Percentiles rank a stretch among this genome's conserved stretches.
Conservation (phyloP, 2,329 filamentous ascomycete genomes). For the Monosporascus cannonballus region DNA sequence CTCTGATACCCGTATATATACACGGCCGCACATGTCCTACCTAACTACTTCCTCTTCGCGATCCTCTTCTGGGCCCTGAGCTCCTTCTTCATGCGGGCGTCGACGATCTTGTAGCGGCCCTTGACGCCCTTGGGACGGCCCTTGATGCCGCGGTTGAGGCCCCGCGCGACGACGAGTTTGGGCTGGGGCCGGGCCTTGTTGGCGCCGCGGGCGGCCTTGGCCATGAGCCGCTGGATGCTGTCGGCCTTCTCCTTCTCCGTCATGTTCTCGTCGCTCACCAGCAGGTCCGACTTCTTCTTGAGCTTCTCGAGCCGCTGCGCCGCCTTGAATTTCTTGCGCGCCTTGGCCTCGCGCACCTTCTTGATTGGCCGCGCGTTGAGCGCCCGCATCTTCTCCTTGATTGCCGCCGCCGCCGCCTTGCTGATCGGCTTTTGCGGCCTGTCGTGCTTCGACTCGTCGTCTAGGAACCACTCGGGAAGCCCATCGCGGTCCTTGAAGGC, state of each 20-base stretch:
- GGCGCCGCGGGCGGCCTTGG: conserved; percentile 61
- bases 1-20: too few relatives aligned
- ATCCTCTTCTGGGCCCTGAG: conserved; percentile 76
- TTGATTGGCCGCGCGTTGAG: conserved; percentile 97
- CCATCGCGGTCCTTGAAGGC: conserved; percentile 87
- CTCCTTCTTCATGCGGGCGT: conserved; percentile 95
- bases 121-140: conserved; percentile 88
- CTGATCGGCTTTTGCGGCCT: conserved; percentile 83
- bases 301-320: conserved; percentile 88
- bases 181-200: conserved; percentile 81
- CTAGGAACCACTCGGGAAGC: conserved; percentile 94
- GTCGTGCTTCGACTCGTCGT: conserved; percentile 83
- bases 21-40: not conserved
- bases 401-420: conserved; percentile 81
- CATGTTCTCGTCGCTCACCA: conserved; percentile 84
- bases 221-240: conserved; percentile 75
- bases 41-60: conserved; percentile 61
- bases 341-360: conserved; percentile 95
- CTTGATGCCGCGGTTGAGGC: conserved; percentile 76
- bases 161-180: conserved; percentile 83
- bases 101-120: conserved; percentile 96
- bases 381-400: conserved; percentile 89
- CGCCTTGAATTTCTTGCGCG: conserved; percentile 93
- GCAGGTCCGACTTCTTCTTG: conserved; percentile 89
- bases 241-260: conserved; percentile 94